Base-by-base conservation (phyloP, 495 filamentous ascomycete genomes). In the Penicillium egyptiacum region DNA sequence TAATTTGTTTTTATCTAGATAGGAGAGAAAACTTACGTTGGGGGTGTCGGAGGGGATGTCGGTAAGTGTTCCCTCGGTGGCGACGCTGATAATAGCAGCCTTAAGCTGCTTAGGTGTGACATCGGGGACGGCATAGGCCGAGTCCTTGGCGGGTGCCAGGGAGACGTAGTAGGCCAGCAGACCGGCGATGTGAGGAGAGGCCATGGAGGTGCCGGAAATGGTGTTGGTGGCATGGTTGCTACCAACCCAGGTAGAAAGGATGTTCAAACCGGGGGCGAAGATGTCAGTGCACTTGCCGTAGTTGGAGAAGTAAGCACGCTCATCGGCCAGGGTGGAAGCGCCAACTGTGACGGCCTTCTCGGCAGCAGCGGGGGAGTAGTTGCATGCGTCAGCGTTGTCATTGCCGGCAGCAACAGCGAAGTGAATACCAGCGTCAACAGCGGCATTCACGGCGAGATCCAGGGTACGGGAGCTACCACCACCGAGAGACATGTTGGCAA, bases 291-390 rank as follows among this genome's bases (percentile, higher is more conserved):
- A 99, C 83, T 92, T 93, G 72, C 95, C 95, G 76, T 86, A 98
- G 87, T 99, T 99, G 84, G 95, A 98, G 87, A 99, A 99, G 85
- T 98, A 99, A 60, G 95, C 95, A 75, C 95, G 93, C 82, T 92
- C 90, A 73, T 99, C 95, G 62, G 82, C 82, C 31, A 99, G 82
- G 56, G 89, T 96, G 19, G 91, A 96, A 59, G 95, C 95, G 70
- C 92, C 95, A 57, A 99, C 95, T 47, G 95, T 99, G 66, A 99
- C 87, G 53, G 95, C 92, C 70, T 92, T 91, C 64, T 86, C 84
- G 59, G 95, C 90, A 50, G 92, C 88, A 61, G 95, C 95, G 28
- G 95, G 95, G n/a, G 95, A 99, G 83, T 98, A 99, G 79, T 91
- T 93, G 88, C 95, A 99, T 50, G 95, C 95, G 77, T 99, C 92